Base-by-base conservation (phyloP, 1,284 basidiomycete genomes). In the Ustilago bromivora region DNA sequence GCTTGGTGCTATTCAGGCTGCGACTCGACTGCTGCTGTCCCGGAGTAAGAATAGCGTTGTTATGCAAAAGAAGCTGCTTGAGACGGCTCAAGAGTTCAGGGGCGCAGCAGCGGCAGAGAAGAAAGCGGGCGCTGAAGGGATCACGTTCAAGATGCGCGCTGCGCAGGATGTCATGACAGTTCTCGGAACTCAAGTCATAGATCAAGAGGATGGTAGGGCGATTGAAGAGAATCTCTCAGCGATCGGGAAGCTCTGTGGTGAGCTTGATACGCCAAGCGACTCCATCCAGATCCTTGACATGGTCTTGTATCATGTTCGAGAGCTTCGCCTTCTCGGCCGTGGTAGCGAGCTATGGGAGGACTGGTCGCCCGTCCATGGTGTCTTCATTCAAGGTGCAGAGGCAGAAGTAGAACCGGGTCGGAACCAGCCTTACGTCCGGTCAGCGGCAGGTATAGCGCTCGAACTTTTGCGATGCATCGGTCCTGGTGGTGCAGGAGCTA, bases 101-200 rank as follows among this genome's bases (percentile, higher is more conserved):
- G 23, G 32, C 3, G 57, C 53, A 13, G 64, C 70, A 47, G 51
- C 19, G 5, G 49, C 61, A n/a, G 58, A 61, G 58, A 54, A 38
- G 19, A 34, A 6, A 12, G 43, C 13, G 17, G 46, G 40, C 34
- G 40, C 32, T 12, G 38, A 23, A 2, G 40, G 19, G 9, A 61
- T 68, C 51, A 61, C 71, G 10, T 54, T 73, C 49, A 56, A 61
- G 54, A 63, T 64, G 61, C 65, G 71, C 40, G 71, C 65, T 13
- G 47, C 65, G n/a, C 71, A 73, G 28, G 46, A 60, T 4, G 53
- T 67, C 34, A 12, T 61, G 4, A 36, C 54, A 17, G 23, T 19
- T 5, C 59, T 71, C 1, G 56, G 35, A 31, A 32, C 12, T 9
- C 38, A 31, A 5, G 43, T 34, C 17, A 17, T 31, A 51, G 36